Evolutionary conservation across 1,284 basidiomycete genomes (phyloP), one percentile per base, ranked within the genome.

Genomic region (Moesziomyces sp.): DNA sequence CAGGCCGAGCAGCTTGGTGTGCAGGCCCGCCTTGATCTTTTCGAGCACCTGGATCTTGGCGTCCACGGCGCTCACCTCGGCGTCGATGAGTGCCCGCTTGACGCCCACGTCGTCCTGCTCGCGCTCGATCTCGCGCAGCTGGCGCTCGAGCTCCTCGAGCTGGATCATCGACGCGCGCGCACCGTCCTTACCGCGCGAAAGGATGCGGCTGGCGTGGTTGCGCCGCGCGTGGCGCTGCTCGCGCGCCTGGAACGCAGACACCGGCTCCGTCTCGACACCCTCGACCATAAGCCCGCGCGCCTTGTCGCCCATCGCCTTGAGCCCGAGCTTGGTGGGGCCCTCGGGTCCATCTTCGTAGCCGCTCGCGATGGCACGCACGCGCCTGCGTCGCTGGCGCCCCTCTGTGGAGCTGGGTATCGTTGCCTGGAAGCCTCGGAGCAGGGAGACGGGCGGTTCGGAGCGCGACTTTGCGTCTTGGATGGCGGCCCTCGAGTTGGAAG

Each of bases 1-100:
- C 55, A 98, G 84, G 78, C 89, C 91, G 42, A 99, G 85, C 24
- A 99, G 87, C 81, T 93, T 91, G 49, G 90, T 88, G 82, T 95
- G 91, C 21, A 99, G 87, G 68, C 91, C 91, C 8, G 89, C 87
- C 65, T 93, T 88, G 68, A 97, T 92, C 26, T 87, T 88, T 77
- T 95, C 93, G 47, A 99, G 86, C 21, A 91, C 89, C 62, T 91
- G 90, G 51, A 80, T 79, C 66, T 80, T 78, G 34, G 70, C 77
- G 51, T 80, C 74, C 16, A 78, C 74, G 14, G 71, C 52, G 2
- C 69, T 68, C 35, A 80, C 55, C 60, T 80, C 78, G 46, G 59
- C 46, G 30, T 72, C 64, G 62, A 76, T 77, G 48, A 78, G 56
- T 7, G 65, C 51, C 40, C 73, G 67, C 38, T 69, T 74, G 46